Percentiles rank a stretch among this genome's conserved stretches.
These are phyloP conservation scores for Leishmania aethiopica DNA, from an alignment of 208 protist species.

Conservation along the genomic window DNA sequence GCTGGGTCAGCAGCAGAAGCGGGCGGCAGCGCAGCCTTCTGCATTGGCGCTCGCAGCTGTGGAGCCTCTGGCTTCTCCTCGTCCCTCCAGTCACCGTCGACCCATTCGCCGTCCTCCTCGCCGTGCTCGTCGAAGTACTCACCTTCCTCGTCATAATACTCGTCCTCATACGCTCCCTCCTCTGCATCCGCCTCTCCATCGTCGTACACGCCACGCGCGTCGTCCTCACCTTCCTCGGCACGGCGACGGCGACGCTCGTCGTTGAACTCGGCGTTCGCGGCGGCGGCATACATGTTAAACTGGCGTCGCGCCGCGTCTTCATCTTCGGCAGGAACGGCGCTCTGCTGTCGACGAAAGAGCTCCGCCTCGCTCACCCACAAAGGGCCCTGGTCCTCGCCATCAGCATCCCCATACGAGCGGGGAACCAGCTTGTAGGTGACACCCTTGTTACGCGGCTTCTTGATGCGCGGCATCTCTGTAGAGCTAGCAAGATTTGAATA, in stretches of 20 bases:
- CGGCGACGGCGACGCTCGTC: slow-evolving; percentile 11
- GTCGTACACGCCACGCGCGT: slow-evolving; percentile 13
- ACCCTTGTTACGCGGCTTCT: slow-evolving; percentile 49
- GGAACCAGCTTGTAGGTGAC: slow-evolving; percentile 77
- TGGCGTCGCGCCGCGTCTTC: slow-evolving; percentile 21
- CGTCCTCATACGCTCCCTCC: slow-evolving; percentile 11
- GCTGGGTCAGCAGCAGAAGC: slow-evolving; percentile 6
- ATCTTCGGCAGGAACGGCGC: slow-evolving; percentile 17
- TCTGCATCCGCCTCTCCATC: slow-evolving; percentile 19
- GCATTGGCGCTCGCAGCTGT: not conserved
- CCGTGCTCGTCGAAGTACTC: slow-evolving; percentile 23
- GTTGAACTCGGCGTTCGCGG: slow-evolving; percentile 27
- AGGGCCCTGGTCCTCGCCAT: slow-evolving; percentile 33
- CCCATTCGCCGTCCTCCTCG: slow-evolving; percentile 23
- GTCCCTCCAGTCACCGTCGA: slow-evolving; percentile 19
- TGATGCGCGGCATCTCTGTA: slow-evolving; percentile 32
- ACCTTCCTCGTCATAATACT: slow-evolving; percentile 17
- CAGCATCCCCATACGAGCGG: slow-evolving; percentile 56
- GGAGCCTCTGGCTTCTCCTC: slow-evolving; percentile 2
- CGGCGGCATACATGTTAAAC: slow-evolving; percentile 31
- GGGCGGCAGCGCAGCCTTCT: not conserved
- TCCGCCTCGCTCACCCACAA: slow-evolving; percentile 70
- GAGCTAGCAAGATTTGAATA: not conserved
- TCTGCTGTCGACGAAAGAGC: slow-evolving; percentile 48
- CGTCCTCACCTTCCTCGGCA: slow-evolving; percentile 20